These are phyloP conservation scores for Triticum turgidum DNA, from an alignment of 176 grass and related monocot species.

Conservation along the genomic window DNA sequence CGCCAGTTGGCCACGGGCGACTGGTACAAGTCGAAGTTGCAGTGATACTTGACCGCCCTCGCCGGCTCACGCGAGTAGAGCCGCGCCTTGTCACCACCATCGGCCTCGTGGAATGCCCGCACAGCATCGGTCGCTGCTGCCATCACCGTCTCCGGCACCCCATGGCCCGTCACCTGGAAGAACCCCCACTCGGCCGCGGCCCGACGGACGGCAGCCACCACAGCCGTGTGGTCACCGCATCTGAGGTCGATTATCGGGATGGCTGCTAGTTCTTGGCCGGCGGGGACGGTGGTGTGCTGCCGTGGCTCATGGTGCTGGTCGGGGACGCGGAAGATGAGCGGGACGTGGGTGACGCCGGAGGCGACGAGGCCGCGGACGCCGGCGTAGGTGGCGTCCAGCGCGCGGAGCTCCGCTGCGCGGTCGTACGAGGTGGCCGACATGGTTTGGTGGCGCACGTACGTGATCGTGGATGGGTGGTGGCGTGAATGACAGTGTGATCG, in stretches of 20 bases:
- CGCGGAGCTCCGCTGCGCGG: slow-evolving; percentile 39
- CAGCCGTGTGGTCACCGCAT: background rate
- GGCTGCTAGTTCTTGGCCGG: background rate
- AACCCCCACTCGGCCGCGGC: slow-evolving; percentile 49
- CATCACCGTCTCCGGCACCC: slow-evolving; percentile 15
- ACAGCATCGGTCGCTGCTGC: background rate
- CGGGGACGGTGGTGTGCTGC: background rate
- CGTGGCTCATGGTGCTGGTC: background rate
- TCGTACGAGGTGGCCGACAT: slow-evolving; percentile 20
- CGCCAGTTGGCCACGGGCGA: slow-evolving; percentile 50
- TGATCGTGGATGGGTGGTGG: no score
- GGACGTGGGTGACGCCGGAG: slow-evolving; percentile 25
- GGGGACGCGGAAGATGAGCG: slow-evolving; percentile 40
- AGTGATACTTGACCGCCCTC: slow-evolving; percentile 46
- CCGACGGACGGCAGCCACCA: background rate
- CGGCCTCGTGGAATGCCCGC: slow-evolving; percentile 48
- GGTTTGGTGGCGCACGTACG: no score
- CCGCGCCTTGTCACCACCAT: slow-evolving; percentile 41
- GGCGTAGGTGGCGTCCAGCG: slow-evolving; percentile 50
- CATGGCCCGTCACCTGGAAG: slow-evolving; percentile 57
- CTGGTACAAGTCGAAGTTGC: slow-evolving; percentile 64
- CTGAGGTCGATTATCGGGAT: slow-evolving; percentile 43
- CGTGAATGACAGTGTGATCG: no score
- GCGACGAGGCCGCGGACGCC: slow-evolving; percentile 62
- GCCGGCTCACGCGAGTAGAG: background rate